phyloP scores from a whole-genome alignment of 1,284 basidiomycete genomes.

The Mycena citricolor region DNA sequence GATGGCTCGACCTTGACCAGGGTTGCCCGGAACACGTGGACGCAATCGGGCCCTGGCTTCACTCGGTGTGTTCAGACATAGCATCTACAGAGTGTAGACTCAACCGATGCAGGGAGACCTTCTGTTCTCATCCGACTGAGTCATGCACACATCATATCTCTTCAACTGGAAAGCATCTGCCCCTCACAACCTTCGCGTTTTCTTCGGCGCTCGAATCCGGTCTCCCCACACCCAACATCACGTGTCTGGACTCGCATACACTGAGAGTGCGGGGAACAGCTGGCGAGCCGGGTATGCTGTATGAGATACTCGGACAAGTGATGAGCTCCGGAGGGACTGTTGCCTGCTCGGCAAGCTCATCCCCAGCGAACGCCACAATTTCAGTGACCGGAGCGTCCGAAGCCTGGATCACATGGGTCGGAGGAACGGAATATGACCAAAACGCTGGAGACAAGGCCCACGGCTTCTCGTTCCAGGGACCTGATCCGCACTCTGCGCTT shows the following conservation, averaged over 20 bases:
- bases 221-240: conserved; percentile 56
- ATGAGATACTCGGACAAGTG: conserved; percentile 61
- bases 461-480: conserved; percentile 60
- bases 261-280: conserved; percentile 57
- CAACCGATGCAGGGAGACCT: conserved; percentile 49
- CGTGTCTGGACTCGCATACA: conserved; percentile 57
- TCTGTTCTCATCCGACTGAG: conserved; percentile 65
- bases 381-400: conserved; percentile 42
- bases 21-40: conserved; percentile 63
- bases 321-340: conserved; percentile 31
- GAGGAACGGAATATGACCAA: conserved; percentile 66
- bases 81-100: too few species aligned
- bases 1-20: conserved; percentile 70
- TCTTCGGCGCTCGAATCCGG: conserved; percentile 45
- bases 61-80: conserved; percentile 40
- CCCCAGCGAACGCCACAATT: conserved; percentile 54
- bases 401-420: conserved; percentile 67
- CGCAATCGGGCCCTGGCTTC: conserved; percentile 44
- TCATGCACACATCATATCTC: conserved; percentile 57
- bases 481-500: conserved; percentile 56
- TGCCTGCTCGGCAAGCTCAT: conserved; percentile 35
- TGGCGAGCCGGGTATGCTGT: conserved; percentile 59
- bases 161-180: conserved; percentile 28
- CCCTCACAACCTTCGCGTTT: conserved; percentile 51
- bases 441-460: conserved; percentile 55